Evolutionary conservation across 352 stramenopile species (phyloP), one percentile per base, ranked within the genome.

Genomic region (Pythium myriotylum): DNA sequence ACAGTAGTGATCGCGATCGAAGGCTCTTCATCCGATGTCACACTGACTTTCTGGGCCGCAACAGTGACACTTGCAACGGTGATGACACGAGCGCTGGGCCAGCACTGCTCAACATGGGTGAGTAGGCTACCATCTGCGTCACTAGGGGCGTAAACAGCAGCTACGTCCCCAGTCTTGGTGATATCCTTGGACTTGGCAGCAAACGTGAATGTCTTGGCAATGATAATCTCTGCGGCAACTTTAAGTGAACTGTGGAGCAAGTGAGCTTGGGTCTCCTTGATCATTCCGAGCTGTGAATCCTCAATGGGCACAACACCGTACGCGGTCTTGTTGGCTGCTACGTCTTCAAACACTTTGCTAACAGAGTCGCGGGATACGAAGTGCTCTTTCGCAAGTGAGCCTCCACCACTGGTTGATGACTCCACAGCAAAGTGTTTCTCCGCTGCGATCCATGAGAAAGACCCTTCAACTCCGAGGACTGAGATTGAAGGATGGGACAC

Each of bases 251-350:
- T 85, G 27, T 61, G 73, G 63, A 92, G 67, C 40, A 93, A 54
- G 49, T 84, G 81, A 12, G 81, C 75, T 61, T 96, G 88, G 3
- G 88, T 95, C 50, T 94, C 85, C 68, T 96, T 96, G 54, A 89
- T 77, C 76, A 95, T 95, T 26, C 88, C 88, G 14, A 81, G 52
- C 47, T 77, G 77, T n/a, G 86, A 92, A 53, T 94, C 85, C 58
- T 96, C 86, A 42, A 96, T 89, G 7, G 86, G 86, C 17, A 95
- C 84, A 17, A 96, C 77, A n/a, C 84, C 88, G 51, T 88, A 96
- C 5, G 86, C 88, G 1, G 84, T 88, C 46, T 84, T 79, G 62
- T 92, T 93, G 14, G 78, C 76, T n/a, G 78, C 80, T 37, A 96
- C 81, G 46, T 91, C 76, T 53, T 81, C 64, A 60, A 96, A 95